phyloP scores from a whole-genome alignment of 2,329 filamentous ascomycete genomes.

The Pseudogymnoascus sp. region DNA sequence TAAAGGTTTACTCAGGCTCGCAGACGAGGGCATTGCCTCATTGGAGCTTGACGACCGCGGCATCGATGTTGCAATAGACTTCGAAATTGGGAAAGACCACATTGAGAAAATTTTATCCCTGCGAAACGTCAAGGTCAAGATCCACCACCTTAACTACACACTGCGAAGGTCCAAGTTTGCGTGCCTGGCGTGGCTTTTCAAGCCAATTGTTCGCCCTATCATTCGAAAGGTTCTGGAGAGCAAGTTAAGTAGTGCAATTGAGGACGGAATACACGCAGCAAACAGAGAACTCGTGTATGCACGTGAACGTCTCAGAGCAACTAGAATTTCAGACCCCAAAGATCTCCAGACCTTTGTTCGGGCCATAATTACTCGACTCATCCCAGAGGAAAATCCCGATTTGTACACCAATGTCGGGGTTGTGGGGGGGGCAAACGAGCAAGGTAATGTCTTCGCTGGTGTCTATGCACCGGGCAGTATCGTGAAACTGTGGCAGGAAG shows the following conservation, averaged over 20 bases:
- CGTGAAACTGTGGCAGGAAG: constrained; percentile 81
- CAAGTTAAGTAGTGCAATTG: constrained; percentile 65
- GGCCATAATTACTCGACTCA: constrained; percentile 69
- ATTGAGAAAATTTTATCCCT: constrained; percentile 77
- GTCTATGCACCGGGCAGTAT: constrained; percentile 85
- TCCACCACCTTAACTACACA: constrained; percentile 79
- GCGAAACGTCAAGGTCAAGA: constrained; percentile 64
- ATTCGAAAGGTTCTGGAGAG: constrained; percentile 71
- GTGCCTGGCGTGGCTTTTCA: constrained; percentile 73
- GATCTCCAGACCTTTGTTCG: constrained; percentile 76
- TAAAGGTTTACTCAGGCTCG: constrained; percentile 62
- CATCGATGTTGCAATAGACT: constrained; percentile 75
- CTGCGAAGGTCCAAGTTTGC: constrained; percentile 67
- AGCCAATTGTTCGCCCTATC: constrained; percentile 73
- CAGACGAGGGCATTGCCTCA: constrained; percentile 76
- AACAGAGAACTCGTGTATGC: constrained; percentile 86
- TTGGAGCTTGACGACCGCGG: constrained; percentile 81
- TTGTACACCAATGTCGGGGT: constrained; percentile 67
- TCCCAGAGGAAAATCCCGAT: constrained; percentile 65
- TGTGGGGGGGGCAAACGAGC: constrained; percentile 43
- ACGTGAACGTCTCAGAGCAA: constrained; percentile 75
- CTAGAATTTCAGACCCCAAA: constrained; percentile 70
- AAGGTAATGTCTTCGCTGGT: constrained; percentile 63
- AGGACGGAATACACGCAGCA: constrained; percentile 57
- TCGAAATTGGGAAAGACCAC: constrained; percentile 70